phyloP scores from a whole-genome alignment of 371 early-diverging fungal species.

The Mucor indicus region DNA sequence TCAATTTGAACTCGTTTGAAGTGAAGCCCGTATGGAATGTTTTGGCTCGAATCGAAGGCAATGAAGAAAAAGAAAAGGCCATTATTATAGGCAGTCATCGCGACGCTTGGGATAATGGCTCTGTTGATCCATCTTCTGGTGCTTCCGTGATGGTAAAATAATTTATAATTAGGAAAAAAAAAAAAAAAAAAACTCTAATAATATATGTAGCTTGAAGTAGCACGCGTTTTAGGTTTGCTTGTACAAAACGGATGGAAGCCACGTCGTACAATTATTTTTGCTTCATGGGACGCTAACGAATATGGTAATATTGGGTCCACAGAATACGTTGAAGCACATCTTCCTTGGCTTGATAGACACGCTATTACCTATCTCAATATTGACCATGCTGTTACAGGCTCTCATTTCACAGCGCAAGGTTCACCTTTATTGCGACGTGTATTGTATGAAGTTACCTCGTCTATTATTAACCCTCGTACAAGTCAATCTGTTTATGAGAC shows the following conservation, averaged over 20 bases:
- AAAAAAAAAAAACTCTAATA: neutral
- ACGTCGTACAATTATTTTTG: slow-evolving; percentile 60
- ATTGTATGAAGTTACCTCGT: slow-evolving; percentile 48
- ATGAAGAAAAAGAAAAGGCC: slow-evolving; percentile 51
- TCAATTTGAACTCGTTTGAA: slow-evolving; percentile 54
- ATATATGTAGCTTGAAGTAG: slow-evolving; percentile 50
- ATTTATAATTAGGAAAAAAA: neutral
- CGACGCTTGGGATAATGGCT: slow-evolving; percentile 68
- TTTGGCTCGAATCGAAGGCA: slow-evolving; percentile 56
- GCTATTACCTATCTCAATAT: slow-evolving; percentile 63
- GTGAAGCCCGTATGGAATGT: slow-evolving; percentile 66
- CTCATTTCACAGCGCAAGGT: slow-evolving; percentile 45
- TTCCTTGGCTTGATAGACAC: slow-evolving; percentile 49
- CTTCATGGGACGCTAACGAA: slow-evolving; percentile 71
- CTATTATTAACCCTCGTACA: slow-evolving; percentile 47
- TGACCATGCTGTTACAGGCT: slow-evolving; percentile 48
- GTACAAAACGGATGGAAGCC: slow-evolving; percentile 65
- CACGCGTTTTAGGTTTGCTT: slow-evolving; percentile 52
- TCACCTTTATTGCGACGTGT: slow-evolving; percentile 51
- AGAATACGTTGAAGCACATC: slow-evolving; percentile 69
- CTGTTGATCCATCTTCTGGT: slow-evolving; percentile 68
- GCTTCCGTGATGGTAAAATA: slow-evolving; percentile 51
- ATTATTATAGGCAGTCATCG: slow-evolving; percentile 62
- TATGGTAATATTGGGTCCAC: slow-evolving; percentile 67
- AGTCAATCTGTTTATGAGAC: slow-evolving; percentile 50